Evolutionary conservation across 257 asterid genomes (phyloP).

Genomic region (Craterostigma plantagineum): DNA sequence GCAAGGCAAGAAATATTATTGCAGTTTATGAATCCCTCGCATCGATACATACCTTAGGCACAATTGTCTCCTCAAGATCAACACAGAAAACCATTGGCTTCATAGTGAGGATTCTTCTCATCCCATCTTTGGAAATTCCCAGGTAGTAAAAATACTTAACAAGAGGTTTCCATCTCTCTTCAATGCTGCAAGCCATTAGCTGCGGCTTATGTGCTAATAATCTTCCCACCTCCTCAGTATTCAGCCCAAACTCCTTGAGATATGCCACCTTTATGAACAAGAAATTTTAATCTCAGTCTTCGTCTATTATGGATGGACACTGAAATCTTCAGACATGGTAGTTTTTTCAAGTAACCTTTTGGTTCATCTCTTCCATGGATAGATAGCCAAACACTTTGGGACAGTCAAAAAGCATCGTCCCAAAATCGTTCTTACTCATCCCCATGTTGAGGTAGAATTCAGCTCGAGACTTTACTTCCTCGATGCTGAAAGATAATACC

Average conservation of each 20-base stretch:
- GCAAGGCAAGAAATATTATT: neutral
- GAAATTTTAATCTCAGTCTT: neutral
- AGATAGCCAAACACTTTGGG: slow-evolving; percentile 80
- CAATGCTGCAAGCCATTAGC: slow-evolving; percentile 84
- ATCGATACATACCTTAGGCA: slow-evolving; percentile 51
- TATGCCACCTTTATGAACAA: slow-evolving; percentile 40
- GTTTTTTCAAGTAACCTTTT: slow-evolving; percentile 42
- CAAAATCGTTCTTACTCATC: slow-evolving; percentile 66
- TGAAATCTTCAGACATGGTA: too few species aligned
- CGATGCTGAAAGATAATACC: slow-evolving; percentile 53
- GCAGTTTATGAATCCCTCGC: neutral
- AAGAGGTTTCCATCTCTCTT: slow-evolving; percentile 77
- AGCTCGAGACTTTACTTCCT: slow-evolving; percentile 37
- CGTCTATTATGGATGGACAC: too few species aligned
- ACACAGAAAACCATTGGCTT: slow-evolving; percentile 73
- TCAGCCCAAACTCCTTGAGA: slow-evolving; percentile 74
- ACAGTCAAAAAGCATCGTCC: slow-evolving; percentile 83
- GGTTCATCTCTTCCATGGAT: slow-evolving; percentile 83
- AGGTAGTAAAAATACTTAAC: slow-evolving; percentile 84
- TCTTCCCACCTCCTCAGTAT: slow-evolving; percentile 60
- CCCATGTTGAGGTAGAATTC: slow-evolving; percentile 66
- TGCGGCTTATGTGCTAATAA: slow-evolving; percentile 81
- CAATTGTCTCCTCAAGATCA: slow-evolving; percentile 61
- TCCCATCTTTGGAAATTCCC: slow-evolving; percentile 72
- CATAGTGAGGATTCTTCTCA: slow-evolving; percentile 69